These are phyloP conservation scores for Calonectria ilicicola DNA, from an alignment of 2,329 filamentous ascomycete species.

Conservation along the genomic window DNA sequence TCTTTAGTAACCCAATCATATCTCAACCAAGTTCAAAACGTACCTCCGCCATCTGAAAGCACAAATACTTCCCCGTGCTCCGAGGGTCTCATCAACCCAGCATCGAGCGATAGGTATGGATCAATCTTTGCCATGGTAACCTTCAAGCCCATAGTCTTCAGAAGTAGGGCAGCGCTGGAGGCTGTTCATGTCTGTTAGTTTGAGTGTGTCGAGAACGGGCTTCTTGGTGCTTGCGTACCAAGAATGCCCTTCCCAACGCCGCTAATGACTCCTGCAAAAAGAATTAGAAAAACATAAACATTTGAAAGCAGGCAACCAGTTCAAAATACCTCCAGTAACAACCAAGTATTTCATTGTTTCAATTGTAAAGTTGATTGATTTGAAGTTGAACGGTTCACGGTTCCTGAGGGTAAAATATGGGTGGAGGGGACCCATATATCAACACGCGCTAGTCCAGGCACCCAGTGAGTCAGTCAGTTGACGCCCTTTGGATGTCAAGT, in stretches of 20 bases:
- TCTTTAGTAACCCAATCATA: neutral
- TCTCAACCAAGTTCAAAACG: too few species aligned
- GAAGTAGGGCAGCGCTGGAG: constrained; percentile 71
- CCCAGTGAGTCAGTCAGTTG: neutral
- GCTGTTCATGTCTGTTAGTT: constrained; percentile 23
- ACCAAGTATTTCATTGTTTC: neutral
- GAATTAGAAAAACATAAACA: neutral
- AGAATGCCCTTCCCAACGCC: constrained; percentile 8
- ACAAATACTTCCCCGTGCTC: constrained; percentile 91
- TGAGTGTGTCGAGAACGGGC: neutral
- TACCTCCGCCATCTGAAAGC: constrained; percentile 72
- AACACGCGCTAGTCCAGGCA: neutral
- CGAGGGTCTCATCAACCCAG: constrained; percentile 45
- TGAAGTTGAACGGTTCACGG: neutral
- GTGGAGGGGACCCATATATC: neutral
- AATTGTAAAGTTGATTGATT: neutral
- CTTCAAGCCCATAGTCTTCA: constrained; percentile 85
- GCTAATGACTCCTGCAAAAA: neutral
- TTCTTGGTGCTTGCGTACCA: neutral
- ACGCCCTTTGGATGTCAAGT: neutral
- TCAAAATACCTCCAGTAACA: neutral
- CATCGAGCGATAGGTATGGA: constrained; percentile 59
- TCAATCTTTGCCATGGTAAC: constrained; percentile 68
- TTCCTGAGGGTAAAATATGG: neutral
- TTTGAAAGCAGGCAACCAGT: neutral